Evolutionary conservation across 306 rosid species (phyloP), one percentile per base, ranked within the genome.

Genomic region (Rosa chinensis): DNA sequence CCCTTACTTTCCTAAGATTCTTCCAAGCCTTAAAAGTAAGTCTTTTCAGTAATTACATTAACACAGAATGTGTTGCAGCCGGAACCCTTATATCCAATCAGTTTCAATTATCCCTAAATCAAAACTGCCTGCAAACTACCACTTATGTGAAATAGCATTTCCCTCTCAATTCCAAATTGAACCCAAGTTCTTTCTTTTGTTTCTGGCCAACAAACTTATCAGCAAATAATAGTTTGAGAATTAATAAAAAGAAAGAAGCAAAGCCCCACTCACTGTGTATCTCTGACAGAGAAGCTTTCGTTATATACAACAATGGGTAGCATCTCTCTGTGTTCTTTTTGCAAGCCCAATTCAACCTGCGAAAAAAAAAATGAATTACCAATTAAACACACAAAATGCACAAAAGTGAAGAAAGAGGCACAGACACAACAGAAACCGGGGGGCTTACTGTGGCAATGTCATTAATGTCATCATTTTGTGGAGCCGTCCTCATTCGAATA

Each of bases 261-360:
- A 28, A 14, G 6, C 48, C n/a, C 12, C 12, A 91, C 98, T 92
- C 52, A 94, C 97, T 77, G 91, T 20, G 96, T 85, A 76, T 92
- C 98, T 70, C 83, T 89, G 67, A 92, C 94, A 10, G 79, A 92
- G 93, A 92, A 90, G 87, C 96, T 90, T 89, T 90, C 84, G 69
- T 78, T 88, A 86, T 88, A 94, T 2, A 94, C 87, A 82, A 94
- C 73, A 61, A 94, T 82, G 71, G 97, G 97, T 48, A 94, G 86
- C 98, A 94, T 89, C 84, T 94, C 94, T 64, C 98, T 86, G 70
- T 89, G 74, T 66, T 94, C 97, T 74, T 92, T 94, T 68, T 85
- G 86, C 90, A 94, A 80, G 10, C 98, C 97, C 72, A 73, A 47
- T 52, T 86, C 92, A 69, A 70, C 44, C 91, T 91, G 85, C 78